A percentile compares a stretch with the other conserved stretches of the same genome.
Conservation (phyloP, 2,329 filamentous ascomycete genomes). For the Penicillium sp. region DNA sequence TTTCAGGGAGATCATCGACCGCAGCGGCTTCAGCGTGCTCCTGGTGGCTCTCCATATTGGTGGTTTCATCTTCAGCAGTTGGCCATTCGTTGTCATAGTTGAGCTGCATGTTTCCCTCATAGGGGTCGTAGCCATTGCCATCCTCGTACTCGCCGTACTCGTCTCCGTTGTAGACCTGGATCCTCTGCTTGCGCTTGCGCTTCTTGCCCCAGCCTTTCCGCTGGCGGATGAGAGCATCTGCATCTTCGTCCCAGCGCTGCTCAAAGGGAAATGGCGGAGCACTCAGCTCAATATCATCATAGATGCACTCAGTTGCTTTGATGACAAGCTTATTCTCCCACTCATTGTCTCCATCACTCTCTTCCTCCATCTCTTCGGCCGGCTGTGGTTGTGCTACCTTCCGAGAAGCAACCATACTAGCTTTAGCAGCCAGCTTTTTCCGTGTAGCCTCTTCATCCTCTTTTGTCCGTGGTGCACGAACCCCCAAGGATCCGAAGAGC, state of each 20-base stretch:
- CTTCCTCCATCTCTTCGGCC: constrained; percentile 24
- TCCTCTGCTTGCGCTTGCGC: constrained; percentile 54
- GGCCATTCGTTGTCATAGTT: constrained; percentile 31
- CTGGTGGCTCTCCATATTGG: constrained; percentile 37
- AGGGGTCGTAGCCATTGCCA: constrained; percentile 35
- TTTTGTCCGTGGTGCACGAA: constrained; percentile 68
- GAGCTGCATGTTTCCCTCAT: constrained; percentile 45
- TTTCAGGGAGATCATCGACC: constrained; percentile 49
- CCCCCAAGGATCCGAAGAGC: constrained; percentile 70
- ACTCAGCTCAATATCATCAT: constrained; percentile 67
- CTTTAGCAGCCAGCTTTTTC: constrained; percentile 59
- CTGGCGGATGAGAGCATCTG: constrained; percentile 52
- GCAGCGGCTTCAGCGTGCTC: constrained; percentile 37
- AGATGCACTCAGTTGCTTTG: constrained; percentile 79
- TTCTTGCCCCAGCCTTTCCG: constrained; percentile 39
- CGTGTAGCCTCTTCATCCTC: constrained; percentile 67
- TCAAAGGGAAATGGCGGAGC: constrained; percentile 87
- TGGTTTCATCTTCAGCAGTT: constrained; percentile 2
- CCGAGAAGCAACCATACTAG: constrained; percentile 36
- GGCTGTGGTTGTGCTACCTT: constrained; percentile 26
- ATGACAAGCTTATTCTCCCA: constrained; percentile 77
- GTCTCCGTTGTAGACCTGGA: constrained; percentile 47
- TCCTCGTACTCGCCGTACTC: constrained; percentile 45
- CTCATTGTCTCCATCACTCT: constrained; percentile 57
- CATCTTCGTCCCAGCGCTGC: constrained; percentile 83